Evolutionary conservation across 805 yeast genomes (phyloP), one percentile per base, ranked within the genome.

Genomic region (Ogataea philodendri): DNA sequence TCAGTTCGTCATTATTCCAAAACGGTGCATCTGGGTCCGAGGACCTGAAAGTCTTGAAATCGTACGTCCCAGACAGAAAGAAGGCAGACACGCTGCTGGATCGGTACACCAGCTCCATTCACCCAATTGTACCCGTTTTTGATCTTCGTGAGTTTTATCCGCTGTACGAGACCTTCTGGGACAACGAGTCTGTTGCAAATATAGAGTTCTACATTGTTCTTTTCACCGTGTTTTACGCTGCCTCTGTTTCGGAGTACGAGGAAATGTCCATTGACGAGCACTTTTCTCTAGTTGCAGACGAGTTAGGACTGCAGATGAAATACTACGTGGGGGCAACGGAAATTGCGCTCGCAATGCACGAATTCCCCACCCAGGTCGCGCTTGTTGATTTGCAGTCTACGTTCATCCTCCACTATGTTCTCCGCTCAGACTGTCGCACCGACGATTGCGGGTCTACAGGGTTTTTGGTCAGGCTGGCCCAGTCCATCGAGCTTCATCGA

Each of bases 241-340:
- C 81, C 3, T 67, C 78, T 1, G 74, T 75, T 20, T 72, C 81
- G 8, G 76, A 74, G 46, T 76, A 72, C 49, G 80, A 76, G 49
- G 81, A 76, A 46, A 68, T 66, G 44, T 74, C 74, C 42, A 69
- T 74, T 41, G 55, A 49, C 30, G 55, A 52, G 32, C 47, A 56
- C 19, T 51, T 58, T 5, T 19, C 25, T 3, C 17, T 23, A 15
- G 24, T 30, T 9, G 48, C 49, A 27, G 53, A 51, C 16, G 59
- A 53, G 22, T 39, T 55, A 16, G 54, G 57, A 30, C 69, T 69
- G 44, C 76, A 73, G 44, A 70, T 76, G 45, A 70, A 70, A 48
- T 65, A 59, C 39, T 76, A 67, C 46, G 57, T 72, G 37, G 70
- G 68, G 37, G 76, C 72, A 0, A 33, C 71, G 67, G 53, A 70